Base-by-base conservation (phyloP, 805 yeast genomes). In the Barnettozyma pratensis region DNA sequence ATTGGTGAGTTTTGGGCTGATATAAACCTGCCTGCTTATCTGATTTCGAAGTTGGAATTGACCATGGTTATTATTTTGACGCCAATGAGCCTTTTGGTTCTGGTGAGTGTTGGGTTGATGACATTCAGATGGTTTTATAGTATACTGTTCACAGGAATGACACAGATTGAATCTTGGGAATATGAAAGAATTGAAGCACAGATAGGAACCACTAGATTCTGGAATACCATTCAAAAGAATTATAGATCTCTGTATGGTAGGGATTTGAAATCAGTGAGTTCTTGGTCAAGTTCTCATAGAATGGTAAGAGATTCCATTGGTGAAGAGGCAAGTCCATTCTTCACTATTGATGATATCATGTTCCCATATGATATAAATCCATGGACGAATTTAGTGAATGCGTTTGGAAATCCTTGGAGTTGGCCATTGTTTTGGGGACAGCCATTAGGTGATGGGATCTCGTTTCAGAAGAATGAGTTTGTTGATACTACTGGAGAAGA, bases 91-190 rank as follows among this genome's bases (percentile, higher is more conserved):
- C 54, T 74, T 1, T 76, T 92, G 54, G 85, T 92, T 1, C 62
- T 77, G 19, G 59, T 83, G 32, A 73, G 91, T 0, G 76, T 94
- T 3, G 60, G 73, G 0, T 55, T 86, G 4, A 69, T 94, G 47
- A 70, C 81, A 19, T 41, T 82, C 2, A 73, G 97, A 56, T 83
- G 90, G 46, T 14, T 84, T 2, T 63, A 71, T 37, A 80, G 81
- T 59, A 69, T 80, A 52, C 53, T 76, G 1, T 62, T 77, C 44
- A 66, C 72, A 30, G 96, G 97, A 28, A 83, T 79, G 77, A 83
- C 97, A 1, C 96, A 88, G 62, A 91, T 92, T 46, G 99, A 92
- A 67, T 71, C 76, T 3, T 92, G 99, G 99, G 98, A 92, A 59
- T 65, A 72, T 65, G 98, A 94, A 55, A 75, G 98, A 55, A 72